These are phyloP conservation scores for Monilinia laxa DNA, from an alignment of 2,329 filamentous ascomycete species.

Conservation along the genomic window DNA sequence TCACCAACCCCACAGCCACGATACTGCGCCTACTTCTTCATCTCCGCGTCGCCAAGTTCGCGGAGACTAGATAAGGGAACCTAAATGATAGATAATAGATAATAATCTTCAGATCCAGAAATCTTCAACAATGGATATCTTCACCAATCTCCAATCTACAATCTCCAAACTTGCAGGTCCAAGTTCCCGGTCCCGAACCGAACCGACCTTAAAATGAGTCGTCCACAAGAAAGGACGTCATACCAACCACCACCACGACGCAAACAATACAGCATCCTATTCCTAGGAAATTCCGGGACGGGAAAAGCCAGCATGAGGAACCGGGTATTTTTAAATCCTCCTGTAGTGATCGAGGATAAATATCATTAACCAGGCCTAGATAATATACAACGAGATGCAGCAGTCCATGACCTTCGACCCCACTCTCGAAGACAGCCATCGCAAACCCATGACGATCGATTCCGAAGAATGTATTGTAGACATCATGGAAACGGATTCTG, in stretches of 20 bases:
- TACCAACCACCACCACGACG: neutral
- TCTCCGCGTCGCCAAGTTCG: neutral
- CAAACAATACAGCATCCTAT: neutral
- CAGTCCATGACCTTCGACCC: neutral
- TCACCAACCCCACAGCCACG: constrained; percentile 1
- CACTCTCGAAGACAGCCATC: neutral
- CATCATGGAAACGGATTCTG: neutral
- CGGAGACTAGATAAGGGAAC: too few relatives aligned
- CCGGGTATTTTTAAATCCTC: neutral
- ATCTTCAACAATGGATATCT: neutral
- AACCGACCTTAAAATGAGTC: neutral
- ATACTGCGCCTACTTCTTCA: constrained; percentile 2
- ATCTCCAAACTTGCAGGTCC: neutral
- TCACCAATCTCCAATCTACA: neutral
- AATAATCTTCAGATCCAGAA: neutral
- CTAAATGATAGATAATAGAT: neutral
- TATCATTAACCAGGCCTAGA: neutral
- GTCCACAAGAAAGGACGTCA: neutral
- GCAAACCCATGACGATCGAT: neutral
- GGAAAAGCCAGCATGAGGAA: constrained; percentile 14
- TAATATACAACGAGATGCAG: neutral
- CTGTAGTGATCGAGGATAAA: too few relatives aligned
- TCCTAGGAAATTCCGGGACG: neutral
- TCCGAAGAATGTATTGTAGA: neutral
- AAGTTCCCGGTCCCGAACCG: neutral